Base-by-base conservation (phyloP, 495 filamentous ascomycete genomes). In the Penicillium manginii region DNA sequence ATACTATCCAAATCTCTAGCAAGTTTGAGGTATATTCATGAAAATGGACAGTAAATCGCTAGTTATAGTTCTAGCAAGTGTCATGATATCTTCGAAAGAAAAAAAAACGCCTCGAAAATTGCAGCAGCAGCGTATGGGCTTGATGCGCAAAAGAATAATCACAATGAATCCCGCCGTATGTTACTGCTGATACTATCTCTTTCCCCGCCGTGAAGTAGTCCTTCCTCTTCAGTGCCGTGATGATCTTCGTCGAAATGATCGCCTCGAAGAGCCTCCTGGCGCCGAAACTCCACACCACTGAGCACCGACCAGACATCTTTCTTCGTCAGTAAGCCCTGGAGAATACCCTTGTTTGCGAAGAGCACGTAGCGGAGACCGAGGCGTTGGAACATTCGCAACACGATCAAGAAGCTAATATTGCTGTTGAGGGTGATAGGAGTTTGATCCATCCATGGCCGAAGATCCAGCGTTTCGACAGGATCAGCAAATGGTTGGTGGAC, bases 241-340 rank as follows among this genome's bases (percentile, higher is more conserved):
- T 65, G 62, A 29, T 65, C 62, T 50, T 77, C 75, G 42, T 74
- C 71, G 26, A 77, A 74, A 2, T 76, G 62, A 22, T 68, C 52
- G 9, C 71, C 61, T 48, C 71, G 73, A 19, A 73, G 49, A 31
- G 64, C 64, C 32, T 78, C 75, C 51, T 64, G 66, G n/a, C 69
- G 67, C 17, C 73, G 73, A 46, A 86, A 87, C 63, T 92, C 89
- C 15, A 87, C 85, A 19, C 89, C 89, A 69, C 96, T 92, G 11
- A 98, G 76, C 18, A 96, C 85, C 64, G 89, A 91, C 90, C 92
- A 97, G n/a, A 96, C 87, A 75, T 98, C 94, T 78, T 98, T 98
- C 81, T 98, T 98, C 19, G 96, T 98, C 63, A 98, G 73, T 47
- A 98, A 67, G 1, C 94, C 94, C 69, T 90, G 87, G 40, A 98